phyloP scores from a whole-genome alignment of 257 asterid genomes.

The Paraleonurus japonicus region DNA sequence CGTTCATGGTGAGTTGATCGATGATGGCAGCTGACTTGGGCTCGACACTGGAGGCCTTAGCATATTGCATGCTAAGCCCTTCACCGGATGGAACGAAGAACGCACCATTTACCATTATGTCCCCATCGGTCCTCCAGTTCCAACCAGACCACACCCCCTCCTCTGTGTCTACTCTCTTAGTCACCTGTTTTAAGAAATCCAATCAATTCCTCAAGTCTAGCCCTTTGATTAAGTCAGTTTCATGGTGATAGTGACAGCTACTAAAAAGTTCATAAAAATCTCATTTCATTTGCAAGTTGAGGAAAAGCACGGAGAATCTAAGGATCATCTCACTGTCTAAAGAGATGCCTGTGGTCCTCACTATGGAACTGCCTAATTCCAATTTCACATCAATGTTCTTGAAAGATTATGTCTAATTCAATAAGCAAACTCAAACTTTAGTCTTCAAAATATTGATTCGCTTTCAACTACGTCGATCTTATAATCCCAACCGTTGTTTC shows the following conservation, averaged over 20 bases:
- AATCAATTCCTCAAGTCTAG: background rate
- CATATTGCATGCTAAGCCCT: conserved; percentile 46
- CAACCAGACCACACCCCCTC: conserved; percentile 56
- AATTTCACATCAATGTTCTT: background rate
- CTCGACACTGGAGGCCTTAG: conserved; percentile 49
- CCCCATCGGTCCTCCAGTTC: conserved; percentile 78
- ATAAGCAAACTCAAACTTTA: background rate
- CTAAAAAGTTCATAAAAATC: background rate
- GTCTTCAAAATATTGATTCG: background rate
- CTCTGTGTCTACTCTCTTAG: conserved; percentile 57
- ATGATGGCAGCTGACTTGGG: conserved; percentile 38
- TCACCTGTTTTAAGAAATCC: conserved; percentile 37
- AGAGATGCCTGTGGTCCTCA: conserved; percentile 6
- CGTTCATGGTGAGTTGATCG: conserved; percentile 45
- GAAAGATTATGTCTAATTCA: conserved; percentile 3
- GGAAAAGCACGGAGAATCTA: conserved; percentile 12
- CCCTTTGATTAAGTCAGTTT: background rate
- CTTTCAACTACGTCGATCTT: background rate
- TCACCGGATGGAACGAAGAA: conserved; percentile 65
- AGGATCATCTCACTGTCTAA: conserved; percentile 3
- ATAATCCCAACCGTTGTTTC: background rate
- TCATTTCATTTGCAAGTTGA: conserved; percentile 17
- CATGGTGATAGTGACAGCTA: conserved; percentile 19
- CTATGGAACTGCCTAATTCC: background rate
- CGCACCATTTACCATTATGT: conserved; percentile 58